A percentile compares a stretch with the other conserved stretches of the same genome.
phyloP scores from a whole-genome alignment of 352 stramenopile genomes.

The Globisporangium irregulare region DNA sequence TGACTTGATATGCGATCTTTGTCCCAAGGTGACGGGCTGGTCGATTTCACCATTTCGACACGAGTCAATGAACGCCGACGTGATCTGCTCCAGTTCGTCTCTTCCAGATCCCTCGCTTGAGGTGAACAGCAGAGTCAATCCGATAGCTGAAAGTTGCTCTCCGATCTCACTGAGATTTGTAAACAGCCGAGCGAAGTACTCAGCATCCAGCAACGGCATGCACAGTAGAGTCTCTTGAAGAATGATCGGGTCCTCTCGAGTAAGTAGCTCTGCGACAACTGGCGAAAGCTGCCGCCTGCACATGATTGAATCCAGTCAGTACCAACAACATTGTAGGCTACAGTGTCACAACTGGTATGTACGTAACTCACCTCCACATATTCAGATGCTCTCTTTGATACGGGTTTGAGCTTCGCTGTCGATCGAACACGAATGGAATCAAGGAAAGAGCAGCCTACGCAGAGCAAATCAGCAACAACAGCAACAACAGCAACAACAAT shows the following conservation, averaged over 20 bases:
- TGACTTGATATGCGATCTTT: neutral
- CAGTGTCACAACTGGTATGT: neutral
- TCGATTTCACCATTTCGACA: conserved; percentile 14
- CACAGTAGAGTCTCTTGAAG: conserved; percentile 11
- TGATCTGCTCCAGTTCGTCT: conserved; percentile 18
- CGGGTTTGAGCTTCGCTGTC: neutral
- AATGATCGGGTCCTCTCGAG: neutral
- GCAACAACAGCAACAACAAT: neutral
- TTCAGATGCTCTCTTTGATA: neutral
- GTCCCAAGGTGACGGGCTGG: too few species aligned
- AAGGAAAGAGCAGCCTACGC: conserved; percentile 4
- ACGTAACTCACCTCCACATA: conserved; percentile 10
- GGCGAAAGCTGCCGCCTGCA: conserved; percentile 28
- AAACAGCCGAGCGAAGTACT: conserved; percentile 9
- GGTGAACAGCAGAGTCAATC: conserved; percentile 24
- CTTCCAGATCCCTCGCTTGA: conserved; percentile 5
- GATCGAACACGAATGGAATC: neutral
- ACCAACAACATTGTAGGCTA: neutral
- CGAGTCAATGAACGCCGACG: conserved; percentile 29
- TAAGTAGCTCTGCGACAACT: conserved; percentile 19
- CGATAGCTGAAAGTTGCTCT: neutral
- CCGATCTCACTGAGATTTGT: neutral
- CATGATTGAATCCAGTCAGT: neutral
- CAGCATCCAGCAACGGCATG: conserved; percentile 7
- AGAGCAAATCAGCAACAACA: neutral